These are phyloP conservation scores for Castanea sativa DNA, from an alignment of 306 rosid species.

Conservation along the genomic window DNA sequence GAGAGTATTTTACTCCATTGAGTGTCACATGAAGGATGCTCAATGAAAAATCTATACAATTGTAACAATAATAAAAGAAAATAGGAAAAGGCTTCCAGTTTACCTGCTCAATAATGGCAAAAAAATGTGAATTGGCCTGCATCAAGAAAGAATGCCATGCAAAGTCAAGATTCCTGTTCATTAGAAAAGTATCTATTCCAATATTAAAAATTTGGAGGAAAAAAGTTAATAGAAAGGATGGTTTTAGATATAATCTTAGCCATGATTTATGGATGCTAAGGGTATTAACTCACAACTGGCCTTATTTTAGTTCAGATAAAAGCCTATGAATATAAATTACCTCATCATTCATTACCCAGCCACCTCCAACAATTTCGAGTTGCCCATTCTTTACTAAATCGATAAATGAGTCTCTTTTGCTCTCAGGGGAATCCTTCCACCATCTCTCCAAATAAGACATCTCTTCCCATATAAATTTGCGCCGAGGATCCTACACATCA, in stretches of 20 bases:
- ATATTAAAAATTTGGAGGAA: not conserved
- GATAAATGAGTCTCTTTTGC: constrained; percentile 57
- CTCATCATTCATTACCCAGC: constrained; percentile 99
- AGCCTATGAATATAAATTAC: constrained; percentile 38
- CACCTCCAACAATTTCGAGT: constrained; percentile 98
- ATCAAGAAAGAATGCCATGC: constrained; percentile 21
- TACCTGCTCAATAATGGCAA: constrained; percentile 97
- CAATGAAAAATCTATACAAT: constrained; percentile 4
- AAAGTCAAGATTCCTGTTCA: constrained; percentile 27
- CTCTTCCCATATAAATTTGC: constrained; percentile 99
- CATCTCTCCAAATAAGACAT: constrained; percentile 98
- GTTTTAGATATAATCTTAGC: not conserved
- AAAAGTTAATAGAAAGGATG: not conserved
- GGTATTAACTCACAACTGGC: not conserved
- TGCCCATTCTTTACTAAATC: constrained; percentile 80
- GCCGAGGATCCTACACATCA: constrained; percentile 65
- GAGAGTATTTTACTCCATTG: not conserved
- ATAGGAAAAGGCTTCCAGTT: constrained; percentile 27
- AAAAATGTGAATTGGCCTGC: constrained; percentile 99
- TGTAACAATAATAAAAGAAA: constrained; percentile 12
- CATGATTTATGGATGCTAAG: not conserved
- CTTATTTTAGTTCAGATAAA: not conserved
- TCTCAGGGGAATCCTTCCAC: constrained; percentile 90
- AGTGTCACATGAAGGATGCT: not conserved
- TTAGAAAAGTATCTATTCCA: not conserved